Evolutionary conservation across 129 eudicot species (phyloP), one percentile per base, ranked within the genome.

Genomic region (Chrysanthemum lavandulifolium): DNA sequence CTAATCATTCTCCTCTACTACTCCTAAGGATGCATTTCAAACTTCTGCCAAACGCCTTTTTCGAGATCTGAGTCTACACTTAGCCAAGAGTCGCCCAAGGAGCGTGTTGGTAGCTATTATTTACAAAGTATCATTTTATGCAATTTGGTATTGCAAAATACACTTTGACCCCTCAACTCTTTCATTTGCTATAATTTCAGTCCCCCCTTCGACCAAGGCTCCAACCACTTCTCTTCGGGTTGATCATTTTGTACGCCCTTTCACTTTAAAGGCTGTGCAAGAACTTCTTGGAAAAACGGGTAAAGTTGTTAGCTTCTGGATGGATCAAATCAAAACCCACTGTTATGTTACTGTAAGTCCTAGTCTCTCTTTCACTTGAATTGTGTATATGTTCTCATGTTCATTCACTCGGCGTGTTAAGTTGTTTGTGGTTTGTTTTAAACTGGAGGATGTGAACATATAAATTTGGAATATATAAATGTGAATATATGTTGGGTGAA

Each of bases 311-410:
- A 83, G 86, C 76, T 94, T 94, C 84, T 94, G 99, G 99, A 94
- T 94, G 99, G 99, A 94, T 73, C 86, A 90, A 57, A 94, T 94
- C 27, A 94, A 94, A 84, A 94, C 99, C 23, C 99, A 94, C 73
- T 94, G 97, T 80, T 94, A 84, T 73, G 93, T 94, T 78, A 79
- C 89, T 0, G 99, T 94, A 86, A 80, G 85, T 81, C 18, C 60
- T 60, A 23, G 25, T 29, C 14, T 47, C 14, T 23, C 57, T 73
- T 55, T 63, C 67, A 25, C 67, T 47, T 56, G 54, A 43, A 5
- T 23, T 52, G 33, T 10, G 53, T 15, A 27, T 14, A 25, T 67
- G 45, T 13, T 68, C 15, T 13, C 73, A 68, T 64, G 69, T 21
- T 21, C 13, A 43, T 59, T 45, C 14, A 13, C 18, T 45, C n/a